Base-by-base conservation (phyloP, 1,139 yeast genomes). In the Suhomyces kunorum region DNA sequence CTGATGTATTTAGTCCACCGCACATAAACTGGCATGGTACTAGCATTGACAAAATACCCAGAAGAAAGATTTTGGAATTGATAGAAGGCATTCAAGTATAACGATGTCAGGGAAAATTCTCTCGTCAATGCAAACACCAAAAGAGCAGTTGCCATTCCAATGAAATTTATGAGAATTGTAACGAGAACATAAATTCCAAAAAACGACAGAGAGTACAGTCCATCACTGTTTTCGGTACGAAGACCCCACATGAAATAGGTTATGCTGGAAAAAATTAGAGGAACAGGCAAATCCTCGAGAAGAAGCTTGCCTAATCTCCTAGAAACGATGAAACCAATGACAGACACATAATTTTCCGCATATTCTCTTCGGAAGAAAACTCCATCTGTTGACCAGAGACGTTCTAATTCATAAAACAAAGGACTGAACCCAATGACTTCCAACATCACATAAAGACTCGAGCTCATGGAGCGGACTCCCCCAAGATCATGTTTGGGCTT, bases 211-310 rank as follows among this genome's bases (percentile, higher is more conserved):
- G 51, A 51, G 3, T 54, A 43, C 4, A 22, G 23, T 7, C 46
- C 42, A 18, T 53, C 55, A 7, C 49, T 55, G 5, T 52, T 55
- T 11, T 58, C 53, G 16, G 53, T 33, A 28, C 86, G 63, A 19
- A 87, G 65, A 0, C 95, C 96, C 68, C 80, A 78, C 94, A 87
- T 83, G 60, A 83, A 87, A 53, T 82, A 87, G 0, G 87, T 76
- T 18, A 84, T 76, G 0, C 69, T 47, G 0, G 87, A 71, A 59
- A 76, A 86, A 0, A 79, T 55, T 6, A 84, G 49, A 0, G 87
- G 75, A 35, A 83, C 74, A 28, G 84, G 76, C 9, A 86, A 47
- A 58, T 87, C 96, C 57, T 87, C 96, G 0, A 84, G 61, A 1
- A 83, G 36, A 16, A 86, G 60, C 49, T 85, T 82, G 1, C 87